A percentile compares a stretch with the other conserved stretches of the same genome.
Evolutionary conservation across 2,329 filamentous ascomycete species (phyloP).

Genomic region (Lithohypha guttulata): DNA sequence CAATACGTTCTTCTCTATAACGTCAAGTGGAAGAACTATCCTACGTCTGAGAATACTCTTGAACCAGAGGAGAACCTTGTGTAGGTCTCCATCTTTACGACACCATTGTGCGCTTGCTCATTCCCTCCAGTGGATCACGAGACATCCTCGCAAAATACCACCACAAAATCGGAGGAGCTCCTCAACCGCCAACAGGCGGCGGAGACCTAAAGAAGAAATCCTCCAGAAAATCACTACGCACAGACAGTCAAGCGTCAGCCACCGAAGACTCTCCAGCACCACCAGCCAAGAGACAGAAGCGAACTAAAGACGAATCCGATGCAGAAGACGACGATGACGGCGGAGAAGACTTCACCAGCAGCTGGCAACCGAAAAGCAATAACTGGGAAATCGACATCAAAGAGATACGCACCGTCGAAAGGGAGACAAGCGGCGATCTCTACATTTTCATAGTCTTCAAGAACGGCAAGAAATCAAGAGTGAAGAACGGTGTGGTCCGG

Average conservation of each 20-base stretch:
- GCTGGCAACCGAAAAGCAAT: slow-evolving; percentile 32
- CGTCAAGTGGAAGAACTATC: slow-evolving; percentile 40
- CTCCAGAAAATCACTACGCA: slow-evolving; percentile 22
- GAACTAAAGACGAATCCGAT: slow-evolving; percentile 18
- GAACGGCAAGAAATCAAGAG: slow-evolving; percentile 34
- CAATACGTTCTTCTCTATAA: slow-evolving; percentile 25
- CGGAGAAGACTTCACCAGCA: slow-evolving; percentile 16
- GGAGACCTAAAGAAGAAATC: slow-evolving; percentile 19
- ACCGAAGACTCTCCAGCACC: slow-evolving; percentile 14
- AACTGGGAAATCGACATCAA: slow-evolving; percentile 36
- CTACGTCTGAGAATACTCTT: slow-evolving; percentile 33
- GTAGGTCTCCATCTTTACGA: slow-evolving; percentile 23
- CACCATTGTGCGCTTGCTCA: neutral
- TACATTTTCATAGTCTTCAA: slow-evolving; percentile 34
- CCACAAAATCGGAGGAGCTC: slow-evolving; percentile 32
- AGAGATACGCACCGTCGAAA: slow-evolving; percentile 34
- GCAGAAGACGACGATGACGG: slow-evolving; percentile 18
- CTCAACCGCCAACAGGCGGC: slow-evolving; percentile 17
- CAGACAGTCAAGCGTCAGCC: slow-evolving; percentile 14
- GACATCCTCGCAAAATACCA: slow-evolving; percentile 34
- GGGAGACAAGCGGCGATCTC: slow-evolving; percentile 24
- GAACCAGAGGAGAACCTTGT: slow-evolving; percentile 37
- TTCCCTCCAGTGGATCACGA: slow-evolving; percentile 23
- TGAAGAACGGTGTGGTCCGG: slow-evolving; percentile 32
- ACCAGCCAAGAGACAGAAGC: slow-evolving; percentile 17